These are phyloP conservation scores for Lasiodiplodia hormozganensis DNA, from an alignment of 2,329 filamentous ascomycete genomes.

Conservation along the genomic window DNA sequence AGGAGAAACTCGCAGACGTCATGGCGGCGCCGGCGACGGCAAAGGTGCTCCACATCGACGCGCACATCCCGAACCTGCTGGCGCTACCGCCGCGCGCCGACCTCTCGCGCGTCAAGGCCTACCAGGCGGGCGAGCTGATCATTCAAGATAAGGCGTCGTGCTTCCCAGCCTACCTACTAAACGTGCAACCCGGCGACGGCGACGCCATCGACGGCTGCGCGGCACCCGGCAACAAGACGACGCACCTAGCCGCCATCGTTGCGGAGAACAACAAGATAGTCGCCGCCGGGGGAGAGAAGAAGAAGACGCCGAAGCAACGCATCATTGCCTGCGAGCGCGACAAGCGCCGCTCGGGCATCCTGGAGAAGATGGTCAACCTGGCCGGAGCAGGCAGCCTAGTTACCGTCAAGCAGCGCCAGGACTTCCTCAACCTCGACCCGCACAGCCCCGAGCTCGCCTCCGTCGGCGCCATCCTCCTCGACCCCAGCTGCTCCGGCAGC, in stretches of 20 bases:
- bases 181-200: constrained; percentile 70
- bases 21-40: constrained; percentile 49
- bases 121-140: constrained; percentile 79
- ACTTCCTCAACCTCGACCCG: constrained; percentile 83
- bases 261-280: constrained; percentile 36
- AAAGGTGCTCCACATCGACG: constrained; percentile 73
- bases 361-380: constrained; percentile 82
- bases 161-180: constrained; percentile 88
- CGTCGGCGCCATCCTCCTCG: constrained; percentile 85
- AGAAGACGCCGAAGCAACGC: constrained; percentile 41
- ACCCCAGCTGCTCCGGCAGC: constrained; percentile 94
- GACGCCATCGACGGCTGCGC: constrained; percentile 92
- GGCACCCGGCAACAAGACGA: constrained; percentile 97
- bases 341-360: constrained; percentile 70
- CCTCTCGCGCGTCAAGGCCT: constrained; percentile 75
- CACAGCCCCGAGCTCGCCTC: constrained; percentile 60
- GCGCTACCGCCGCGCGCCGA: constrained; percentile 77
- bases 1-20: constrained; percentile 64
- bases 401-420: constrained; percentile 73
- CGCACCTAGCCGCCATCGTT: constrained; percentile 83
- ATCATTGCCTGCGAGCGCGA: constrained; percentile 87
- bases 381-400: constrained; percentile 75
- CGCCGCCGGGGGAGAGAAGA: background rate
- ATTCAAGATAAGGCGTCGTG: constrained; percentile 97
- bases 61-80: constrained; percentile 81